Conservation (phyloP, 1,139 yeast genomes). For the Yamadazyma friedrichii region DNA sequence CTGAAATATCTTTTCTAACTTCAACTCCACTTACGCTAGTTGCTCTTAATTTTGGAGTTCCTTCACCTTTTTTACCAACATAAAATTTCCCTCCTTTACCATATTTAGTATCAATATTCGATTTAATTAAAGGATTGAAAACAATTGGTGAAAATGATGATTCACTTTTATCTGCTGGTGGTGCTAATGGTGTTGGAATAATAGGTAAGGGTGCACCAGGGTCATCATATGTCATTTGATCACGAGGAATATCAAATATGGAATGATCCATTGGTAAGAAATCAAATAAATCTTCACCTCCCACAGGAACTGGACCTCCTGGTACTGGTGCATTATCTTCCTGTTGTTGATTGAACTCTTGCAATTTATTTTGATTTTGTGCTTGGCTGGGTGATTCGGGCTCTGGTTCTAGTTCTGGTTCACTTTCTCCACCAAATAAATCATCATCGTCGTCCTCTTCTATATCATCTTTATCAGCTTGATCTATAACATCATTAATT, state of each 20-base stretch:
- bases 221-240: constrained; percentile 67
- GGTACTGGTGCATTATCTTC: not conserved
- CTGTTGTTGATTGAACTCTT: constrained; percentile 1
- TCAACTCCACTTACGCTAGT: constrained; percentile 44
- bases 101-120: constrained; percentile 77
- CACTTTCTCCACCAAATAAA: constrained; percentile 11
- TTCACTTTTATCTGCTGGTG: constrained; percentile 16
- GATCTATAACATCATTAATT: not conserved
- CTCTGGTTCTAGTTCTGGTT: constrained; percentile 1
- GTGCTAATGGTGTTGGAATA: constrained; percentile 56
- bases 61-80: constrained; percentile 38
- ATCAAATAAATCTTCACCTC: constrained; percentile 1
- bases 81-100: constrained; percentile 85
- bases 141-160: constrained; percentile 78
- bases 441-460: constrained; percentile 8
- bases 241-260: constrained; percentile 52
- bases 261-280: constrained; percentile 2
- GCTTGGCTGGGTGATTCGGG: not conserved
- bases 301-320: not conserved
- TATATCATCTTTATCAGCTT: constrained; percentile 1
- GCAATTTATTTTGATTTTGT: not conserved
- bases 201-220: constrained; percentile 81
- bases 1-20: constrained; percentile 14
- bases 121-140: constrained; percentile 75
- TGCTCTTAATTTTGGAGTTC: constrained; percentile 30